These are phyloP conservation scores for Naganishia kalamii DNA, from an alignment of 768 basidiomycete species.

Conservation along the genomic window DNA sequence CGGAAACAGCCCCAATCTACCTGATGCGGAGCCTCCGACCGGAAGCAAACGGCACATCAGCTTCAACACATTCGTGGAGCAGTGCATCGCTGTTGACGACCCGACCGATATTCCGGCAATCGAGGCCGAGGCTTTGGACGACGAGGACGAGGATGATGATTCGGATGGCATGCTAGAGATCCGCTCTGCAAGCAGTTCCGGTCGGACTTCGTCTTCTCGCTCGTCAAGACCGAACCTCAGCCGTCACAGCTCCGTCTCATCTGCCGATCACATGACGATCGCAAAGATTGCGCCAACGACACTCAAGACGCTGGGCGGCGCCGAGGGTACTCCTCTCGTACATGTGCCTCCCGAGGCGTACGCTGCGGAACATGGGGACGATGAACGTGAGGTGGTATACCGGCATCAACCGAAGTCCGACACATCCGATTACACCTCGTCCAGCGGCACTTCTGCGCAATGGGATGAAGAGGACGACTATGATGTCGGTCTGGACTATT, in stretches of 20 bases:
- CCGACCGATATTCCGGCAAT: conserved; percentile 34
- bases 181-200: conserved; percentile 49
- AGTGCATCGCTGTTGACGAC: conserved; percentile 62
- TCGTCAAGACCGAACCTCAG: conserved; percentile 40
- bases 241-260: conserved; percentile 31
- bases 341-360: conserved; percentile 45
- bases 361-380: conserved; percentile 21
- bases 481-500: conserved; percentile 57
- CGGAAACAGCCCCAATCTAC: not conserved
- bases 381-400: conserved; percentile 19
- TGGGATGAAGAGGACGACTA: conserved; percentile 49
- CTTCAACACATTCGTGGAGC: conserved; percentile 97
- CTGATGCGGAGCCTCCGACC: conserved; percentile 13
- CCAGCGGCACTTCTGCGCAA: conserved; percentile 30
- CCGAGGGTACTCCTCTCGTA: conserved; percentile 43
- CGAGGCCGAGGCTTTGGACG: conserved; percentile 27
- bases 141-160: conserved; percentile 49
- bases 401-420: conserved; percentile 25
- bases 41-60: conserved; percentile 73
- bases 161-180: conserved; percentile 61
- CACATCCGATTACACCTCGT: conserved; percentile 12
- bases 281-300: conserved; percentile 72
- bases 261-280: conserved; percentile 59
- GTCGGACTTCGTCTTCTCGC: conserved; percentile 25
- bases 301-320: conserved; percentile 63